A percentile compares a stretch with the other conserved stretches of the same genome.
Conservation (phyloP, 108 stramenopile genomes). For the Cyclotella distinguenda region DNA sequence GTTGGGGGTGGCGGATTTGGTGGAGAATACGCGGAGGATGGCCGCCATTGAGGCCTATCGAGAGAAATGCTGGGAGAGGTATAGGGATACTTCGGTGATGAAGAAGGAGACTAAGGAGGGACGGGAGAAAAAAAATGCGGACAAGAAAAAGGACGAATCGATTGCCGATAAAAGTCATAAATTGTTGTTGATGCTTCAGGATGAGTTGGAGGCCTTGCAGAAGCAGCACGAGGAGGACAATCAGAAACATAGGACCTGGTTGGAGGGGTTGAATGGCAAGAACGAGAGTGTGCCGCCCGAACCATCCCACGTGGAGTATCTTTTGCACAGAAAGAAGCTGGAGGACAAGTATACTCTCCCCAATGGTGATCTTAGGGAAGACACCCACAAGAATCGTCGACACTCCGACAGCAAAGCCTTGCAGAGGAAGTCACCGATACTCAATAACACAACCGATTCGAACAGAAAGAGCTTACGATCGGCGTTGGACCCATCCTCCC, state of each 20-base stretch:
- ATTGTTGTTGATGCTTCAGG: conserved; percentile 7
- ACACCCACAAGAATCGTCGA: neutral
- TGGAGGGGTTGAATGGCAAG: neutral
- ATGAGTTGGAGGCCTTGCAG: conserved; percentile 7
- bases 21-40: conserved; percentile 2
- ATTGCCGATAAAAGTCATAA: conserved; percentile 1
- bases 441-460: no score
- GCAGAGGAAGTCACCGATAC: no score
- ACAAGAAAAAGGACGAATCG: neutral
- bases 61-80: conserved; percentile 16
- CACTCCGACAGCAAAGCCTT: no score
- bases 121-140: neutral
- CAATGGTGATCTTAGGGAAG: neutral
- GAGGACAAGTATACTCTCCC: conserved; percentile 2
- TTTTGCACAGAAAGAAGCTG: neutral
- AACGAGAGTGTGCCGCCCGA: no score
- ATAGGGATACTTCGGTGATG: neutral
- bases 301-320: conserved; percentile 1
- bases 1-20: conserved; percentile 21
- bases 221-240: neutral
- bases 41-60: conserved; percentile 13
- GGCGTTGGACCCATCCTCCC: no score
- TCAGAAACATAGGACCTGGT: neutral
- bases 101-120: neutral
- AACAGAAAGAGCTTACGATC: no score